Evolutionary conservation across 108 stramenopile species (phyloP).

Genomic region (Skeletonema potamos): DNA sequence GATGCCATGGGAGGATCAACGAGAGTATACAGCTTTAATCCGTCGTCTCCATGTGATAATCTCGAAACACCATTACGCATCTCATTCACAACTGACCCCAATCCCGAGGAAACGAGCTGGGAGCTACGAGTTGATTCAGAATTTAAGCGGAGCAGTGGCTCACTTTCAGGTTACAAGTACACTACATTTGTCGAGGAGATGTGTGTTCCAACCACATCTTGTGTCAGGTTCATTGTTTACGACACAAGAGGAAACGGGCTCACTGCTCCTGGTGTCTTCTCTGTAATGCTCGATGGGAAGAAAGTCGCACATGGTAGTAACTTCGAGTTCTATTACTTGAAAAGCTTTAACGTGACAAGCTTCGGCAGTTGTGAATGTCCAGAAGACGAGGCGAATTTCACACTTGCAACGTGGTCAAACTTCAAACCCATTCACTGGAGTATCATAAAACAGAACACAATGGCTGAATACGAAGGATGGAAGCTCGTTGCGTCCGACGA

Average conservation of each 20-base stretch:
- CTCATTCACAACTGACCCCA: constrained; percentile 11
- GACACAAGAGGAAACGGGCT: constrained; percentile 1
- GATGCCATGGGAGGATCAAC: constrained; percentile 4
- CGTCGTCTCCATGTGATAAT: background rate
- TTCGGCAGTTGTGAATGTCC: no score
- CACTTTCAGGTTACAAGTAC: background rate
- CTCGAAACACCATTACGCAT: background rate
- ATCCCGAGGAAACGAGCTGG: constrained; percentile 6
- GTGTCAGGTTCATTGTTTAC: constrained; percentile 8
- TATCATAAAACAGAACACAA: no score
- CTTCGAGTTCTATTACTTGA: accelerated
- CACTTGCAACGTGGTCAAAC: no score
- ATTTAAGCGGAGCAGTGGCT: background rate
- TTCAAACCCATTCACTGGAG: no score
- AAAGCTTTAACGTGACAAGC: no score
- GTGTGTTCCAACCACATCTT: background rate
- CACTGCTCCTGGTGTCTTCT: constrained; percentile 2
- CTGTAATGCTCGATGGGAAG: constrained; percentile 2
- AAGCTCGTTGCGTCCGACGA: no score
- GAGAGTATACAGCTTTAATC: constrained; percentile 6
- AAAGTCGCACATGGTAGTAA: constrained; percentile 1
- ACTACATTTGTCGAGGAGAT: constrained; percentile 19
- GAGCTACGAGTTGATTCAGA: constrained; percentile 4
- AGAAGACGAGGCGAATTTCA: no score
- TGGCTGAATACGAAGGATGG: no score